These are phyloP conservation scores for Entomortierella lignicola DNA, from an alignment of 192 early-diverging fungal genomes.

Conservation along the genomic window DNA sequence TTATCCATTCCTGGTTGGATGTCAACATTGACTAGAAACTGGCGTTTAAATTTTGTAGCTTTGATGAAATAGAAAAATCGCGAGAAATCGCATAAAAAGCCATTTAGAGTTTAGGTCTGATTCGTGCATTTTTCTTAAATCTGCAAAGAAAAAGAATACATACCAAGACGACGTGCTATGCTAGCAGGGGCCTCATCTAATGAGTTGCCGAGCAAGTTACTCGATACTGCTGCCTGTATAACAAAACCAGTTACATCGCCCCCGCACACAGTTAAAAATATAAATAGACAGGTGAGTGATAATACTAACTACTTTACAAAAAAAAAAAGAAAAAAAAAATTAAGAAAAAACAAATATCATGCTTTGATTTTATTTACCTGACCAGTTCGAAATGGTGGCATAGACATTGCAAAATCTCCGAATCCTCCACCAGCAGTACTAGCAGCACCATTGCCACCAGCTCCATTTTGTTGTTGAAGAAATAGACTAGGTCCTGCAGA, in stretches of 20 bases:
- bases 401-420: conserved; percentile 43
- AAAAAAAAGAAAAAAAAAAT: background rate
- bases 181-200: conserved; percentile 32
- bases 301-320: background rate
- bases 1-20: conserved; percentile 28
- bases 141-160: too few relatives aligned
- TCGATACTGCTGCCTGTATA: conserved; percentile 24
- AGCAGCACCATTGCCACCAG: background rate
- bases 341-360: background rate
- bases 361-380: conserved; percentile 7
- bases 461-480: conserved; percentile 14
- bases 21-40: conserved; percentile 41
- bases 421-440: conserved; percentile 17
- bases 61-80: too few relatives aligned
- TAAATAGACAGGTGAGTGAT: too few relatives aligned
- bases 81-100: too few relatives aligned
- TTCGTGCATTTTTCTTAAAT: too few relatives aligned
- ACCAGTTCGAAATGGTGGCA: conserved; percentile 32
- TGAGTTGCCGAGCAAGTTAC: conserved; percentile 20
- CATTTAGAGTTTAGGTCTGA: too few relatives aligned
- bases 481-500: conserved; percentile 22
- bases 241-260: too few relatives aligned
- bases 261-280: too few relatives aligned
- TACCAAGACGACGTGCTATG: conserved; percentile 42
- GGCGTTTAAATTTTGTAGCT: conserved; percentile 37